Conservation (phyloP, 208 protist genomes). For the Balamuthia mandrillaris region DNA sequence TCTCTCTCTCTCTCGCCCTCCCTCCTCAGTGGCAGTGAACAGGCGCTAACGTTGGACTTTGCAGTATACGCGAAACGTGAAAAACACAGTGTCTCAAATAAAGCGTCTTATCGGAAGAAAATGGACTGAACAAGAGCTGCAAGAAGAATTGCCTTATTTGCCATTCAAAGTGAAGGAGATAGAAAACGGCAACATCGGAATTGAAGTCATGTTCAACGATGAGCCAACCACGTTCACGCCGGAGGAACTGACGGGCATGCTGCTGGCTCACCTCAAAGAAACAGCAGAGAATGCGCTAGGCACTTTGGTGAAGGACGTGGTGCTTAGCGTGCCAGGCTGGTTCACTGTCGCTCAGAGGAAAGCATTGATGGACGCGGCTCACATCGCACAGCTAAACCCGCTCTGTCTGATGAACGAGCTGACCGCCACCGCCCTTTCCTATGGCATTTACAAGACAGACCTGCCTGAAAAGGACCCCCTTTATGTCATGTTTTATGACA, state of each 20-base stretch:
- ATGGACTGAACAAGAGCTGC: slow-evolving; percentile 44
- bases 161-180: slow-evolving; percentile 25
- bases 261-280: slow-evolving; percentile 58
- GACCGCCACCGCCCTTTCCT: slow-evolving; percentile 1
- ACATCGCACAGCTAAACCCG: slow-evolving; percentile 64
- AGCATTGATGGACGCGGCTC: slow-evolving; percentile 57
- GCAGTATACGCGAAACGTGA: slow-evolving; percentile 61
- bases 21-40: no score
- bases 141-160: slow-evolving; percentile 36
- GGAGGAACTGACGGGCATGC: slow-evolving; percentile 60
- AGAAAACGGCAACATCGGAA: slow-evolving; percentile 14
- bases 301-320: slow-evolving; percentile 42
- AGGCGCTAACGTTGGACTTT: no score
- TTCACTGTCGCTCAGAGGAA: neutral
- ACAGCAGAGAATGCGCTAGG: slow-evolving; percentile 45
- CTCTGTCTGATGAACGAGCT: slow-evolving; percentile 68
- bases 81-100: slow-evolving; percentile 65
- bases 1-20: no score
- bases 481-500: slow-evolving; percentile 63
- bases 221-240: slow-evolving; percentile 34
- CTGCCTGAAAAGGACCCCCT: slow-evolving; percentile 43
- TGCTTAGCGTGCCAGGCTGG: slow-evolving; percentile 37
- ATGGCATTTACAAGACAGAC: slow-evolving; percentile 63
- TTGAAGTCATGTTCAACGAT: slow-evolving; percentile 43
- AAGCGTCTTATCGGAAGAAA: slow-evolving; percentile 67